phyloP scores from a whole-genome alignment of 1,284 basidiomycete species.

The Xerocomus nothofagi region DNA sequence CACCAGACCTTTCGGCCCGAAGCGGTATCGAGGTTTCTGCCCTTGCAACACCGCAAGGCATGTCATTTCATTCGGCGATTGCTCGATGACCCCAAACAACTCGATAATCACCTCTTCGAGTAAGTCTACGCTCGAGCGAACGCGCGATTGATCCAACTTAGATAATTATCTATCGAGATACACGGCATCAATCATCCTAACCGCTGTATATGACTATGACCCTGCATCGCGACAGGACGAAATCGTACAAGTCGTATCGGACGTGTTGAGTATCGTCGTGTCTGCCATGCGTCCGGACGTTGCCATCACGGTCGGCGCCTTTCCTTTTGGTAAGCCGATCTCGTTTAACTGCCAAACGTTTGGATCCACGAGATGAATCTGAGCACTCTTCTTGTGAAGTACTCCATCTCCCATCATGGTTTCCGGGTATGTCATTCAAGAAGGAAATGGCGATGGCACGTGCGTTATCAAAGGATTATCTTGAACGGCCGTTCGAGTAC shows the following conservation, averaged over 20 bases:
- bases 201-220: too few relatives aligned
- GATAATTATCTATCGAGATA: neutral
- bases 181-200: neutral
- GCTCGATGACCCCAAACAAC: neutral
- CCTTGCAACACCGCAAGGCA: neutral
- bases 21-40: neutral
- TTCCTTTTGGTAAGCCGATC: slow-evolving; percentile 3
- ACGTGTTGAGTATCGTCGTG: neutral
- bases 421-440: slow-evolving; percentile 22
- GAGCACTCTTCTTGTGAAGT: neutral
- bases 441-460: neutral
- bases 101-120: neutral
- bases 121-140: too few relatives aligned
- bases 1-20: slow-evolving; percentile 9
- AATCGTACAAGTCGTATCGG: neutral
- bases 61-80: slow-evolving; percentile 2
- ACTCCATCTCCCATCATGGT: slow-evolving; percentile 16
- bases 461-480: too few relatives aligned
- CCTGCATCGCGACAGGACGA: neutral
- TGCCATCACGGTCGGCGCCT: neutral
- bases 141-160: neutral
- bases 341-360: neutral
- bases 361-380: neutral
- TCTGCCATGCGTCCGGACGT: neutral
- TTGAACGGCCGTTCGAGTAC: slow-evolving; percentile 9